Evolutionary conservation across 768 basidiomycete genomes (phyloP), one percentile per base, ranked within the genome.

Genomic region (Lactarius trivialis): DNA sequence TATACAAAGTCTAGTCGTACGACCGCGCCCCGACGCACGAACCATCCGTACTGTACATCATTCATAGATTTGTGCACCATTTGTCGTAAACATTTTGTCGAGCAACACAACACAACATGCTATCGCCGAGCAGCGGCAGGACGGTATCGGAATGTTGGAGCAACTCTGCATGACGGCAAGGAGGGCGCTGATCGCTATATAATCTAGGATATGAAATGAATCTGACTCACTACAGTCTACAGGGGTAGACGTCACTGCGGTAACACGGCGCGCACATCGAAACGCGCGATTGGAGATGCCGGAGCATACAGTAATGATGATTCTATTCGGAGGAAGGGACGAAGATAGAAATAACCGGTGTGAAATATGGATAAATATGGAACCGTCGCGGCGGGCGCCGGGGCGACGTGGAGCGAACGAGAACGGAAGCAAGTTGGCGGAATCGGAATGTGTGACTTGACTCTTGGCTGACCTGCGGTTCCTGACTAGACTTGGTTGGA

Each of bases 371-470:
- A 48, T 12, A 4, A 24, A 48, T 48, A 48, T 48, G 45, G 45
- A 24, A 48, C 45, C 45, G 45, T 12, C 14, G 45, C 45, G 45
- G 45, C 12, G 21, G 12, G 45, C 26, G 21, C 4, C 45, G 45
- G 39, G 21, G 2, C 2, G 21, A 24, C 2, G 45, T 26, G 21
- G 21, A 41, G 39, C 19, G 19, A 41, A n/a, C 9, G 39, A 41
- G 19, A 12, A 48, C 45, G 45, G 45, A 48, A 48, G 45, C 45
- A 48, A 48, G 45, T 7, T 24, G 45, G 12, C 45, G 45, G 45
- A 48, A 48, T 48, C 45, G 45, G 45, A 48, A 51, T 51, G 30
- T 51, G 28, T 51, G 50, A 51, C 50, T 48, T 49, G 45, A 49
- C 45, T 49, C 4, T 9, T 48, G 45, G 45, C 45, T 48, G 45